Evolutionary conservation across 148 eudicot genomes (phyloP), one percentile per base, ranked within the genome.

Genomic region (Spergularia bocconei): DNA sequence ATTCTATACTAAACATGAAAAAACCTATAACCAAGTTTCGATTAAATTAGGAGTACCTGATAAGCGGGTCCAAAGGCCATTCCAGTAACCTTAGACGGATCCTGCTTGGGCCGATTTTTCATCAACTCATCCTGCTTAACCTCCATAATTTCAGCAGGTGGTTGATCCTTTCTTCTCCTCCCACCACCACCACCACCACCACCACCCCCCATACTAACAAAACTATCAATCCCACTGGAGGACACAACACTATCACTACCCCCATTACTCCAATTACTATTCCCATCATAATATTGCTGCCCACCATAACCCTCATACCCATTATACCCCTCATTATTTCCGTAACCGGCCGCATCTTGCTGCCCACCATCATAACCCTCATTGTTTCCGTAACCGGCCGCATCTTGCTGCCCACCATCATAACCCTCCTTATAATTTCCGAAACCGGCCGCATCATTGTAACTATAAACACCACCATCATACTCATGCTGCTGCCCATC

Each of bases 91-190:
- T 84, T 94, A 52, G 79, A 83, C 71, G 85, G 86, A 77, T 94
- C 98, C 79, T 90, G 89, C 47, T 88, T 85, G 2, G 97, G 98
- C 53, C 97, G 85, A 72, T 95, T 88, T 82, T 92, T 95, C 81
- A 90, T 89, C 88, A 95, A 75, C 66, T 95, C 98, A 80, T 95
- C 98, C 77, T 95, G 97, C 74, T 86, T 92, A 67, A 95, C 98
- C 90, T 95, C 98, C 60, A 95, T 55, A 20, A 95, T 85, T 47
- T 95, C 85, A 13, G 77, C 70, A 15, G 92, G 91, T 15, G 70
- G 55, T 69, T 86, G 88, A 58, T 83, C 85, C 86, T 89, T 90
- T 13, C 97, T 88, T 78, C 91, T 91, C 89, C 85, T 91, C 60
- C 91, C 91, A 69, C 91, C 89, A 29, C 36, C 36, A 29, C 36